phyloP scores from a whole-genome alignment of 2,329 filamentous ascomycete genomes.

The Tolypocladium capitatum region DNA sequence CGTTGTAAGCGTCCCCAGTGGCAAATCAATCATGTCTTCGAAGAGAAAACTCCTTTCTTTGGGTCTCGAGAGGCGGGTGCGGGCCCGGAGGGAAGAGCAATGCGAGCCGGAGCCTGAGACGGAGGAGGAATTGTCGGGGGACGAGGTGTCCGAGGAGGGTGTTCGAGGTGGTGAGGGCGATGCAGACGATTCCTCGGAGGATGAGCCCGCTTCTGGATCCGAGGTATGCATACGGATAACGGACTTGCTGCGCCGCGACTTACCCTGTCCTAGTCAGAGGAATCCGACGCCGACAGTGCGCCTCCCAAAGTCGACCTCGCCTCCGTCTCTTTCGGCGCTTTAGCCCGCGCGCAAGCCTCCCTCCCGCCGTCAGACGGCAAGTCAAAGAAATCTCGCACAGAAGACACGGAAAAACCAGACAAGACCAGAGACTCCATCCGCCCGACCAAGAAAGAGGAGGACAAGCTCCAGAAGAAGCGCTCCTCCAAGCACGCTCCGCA shows the following conservation, averaged over 20 bases:
- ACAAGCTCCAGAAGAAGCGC: constrained; percentile 17
- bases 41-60: constrained; percentile 26
- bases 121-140: constrained; percentile 13
- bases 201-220: constrained; percentile 12
- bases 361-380: constrained; percentile 27
- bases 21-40: constrained; percentile 13
- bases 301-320: constrained; percentile 31
- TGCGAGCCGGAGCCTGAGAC: constrained; percentile 23
- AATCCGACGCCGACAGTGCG: constrained; percentile 16
- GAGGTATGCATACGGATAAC: constrained; percentile 11
- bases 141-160: constrained; percentile 14
- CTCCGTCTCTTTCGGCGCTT: constrained; percentile 73
- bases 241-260: not conserved
- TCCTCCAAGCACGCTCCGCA: constrained; percentile 80
- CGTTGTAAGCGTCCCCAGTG: not conserved
- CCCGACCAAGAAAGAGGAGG: not conserved
- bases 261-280: constrained; percentile 8
- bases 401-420: constrained; percentile 23
- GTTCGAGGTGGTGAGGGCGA: constrained; percentile 14
- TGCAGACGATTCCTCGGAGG: constrained; percentile 15
- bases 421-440: constrained; percentile 5
- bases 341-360: constrained; percentile 72
- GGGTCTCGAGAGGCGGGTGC: constrained; percentile 29
- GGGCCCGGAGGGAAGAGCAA: constrained; percentile 29
- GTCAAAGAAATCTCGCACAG: constrained; percentile 12